Evolutionary conservation across 805 yeast genomes (phyloP).

Genomic region (Ogataea methylovora): DNA sequence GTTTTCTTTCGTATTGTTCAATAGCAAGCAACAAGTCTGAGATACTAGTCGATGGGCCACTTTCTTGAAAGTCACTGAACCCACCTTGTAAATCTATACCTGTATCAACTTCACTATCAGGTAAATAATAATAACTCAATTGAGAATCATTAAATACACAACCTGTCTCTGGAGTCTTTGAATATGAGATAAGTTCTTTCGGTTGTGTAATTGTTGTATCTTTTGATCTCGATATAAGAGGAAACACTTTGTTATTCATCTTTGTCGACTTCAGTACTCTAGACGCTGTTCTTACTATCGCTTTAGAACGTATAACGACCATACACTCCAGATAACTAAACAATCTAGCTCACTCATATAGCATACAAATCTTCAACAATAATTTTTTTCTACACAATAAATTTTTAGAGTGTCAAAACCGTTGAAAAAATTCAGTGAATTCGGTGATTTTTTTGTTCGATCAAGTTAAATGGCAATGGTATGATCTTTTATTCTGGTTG

Average conservation of each 20-base stretch:
- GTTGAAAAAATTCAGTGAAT: too few species aligned
- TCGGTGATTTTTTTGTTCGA: too few species aligned
- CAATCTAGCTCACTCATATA: too few species aligned
- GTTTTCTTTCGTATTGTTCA: slow-evolving; percentile 42
- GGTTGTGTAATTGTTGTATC: slow-evolving; percentile 79
- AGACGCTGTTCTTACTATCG: too few species aligned
- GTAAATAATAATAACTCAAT: slow-evolving; percentile 71
- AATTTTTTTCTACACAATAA: too few species aligned
- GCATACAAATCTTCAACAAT: too few species aligned
- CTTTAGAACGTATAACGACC: background rate
- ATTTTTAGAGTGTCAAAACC: too few species aligned
- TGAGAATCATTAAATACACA: slow-evolving; percentile 44
- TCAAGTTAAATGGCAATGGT: too few species aligned
- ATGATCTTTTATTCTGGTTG: too few species aligned
- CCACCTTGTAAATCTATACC: slow-evolving; percentile 62
- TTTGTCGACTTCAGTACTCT: too few species aligned
- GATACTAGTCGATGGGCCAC: slow-evolving; percentile 54
- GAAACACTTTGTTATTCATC: slow-evolving; percentile 17
- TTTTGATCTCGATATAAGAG: slow-evolving; percentile 42
- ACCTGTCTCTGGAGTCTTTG: slow-evolving; percentile 46
- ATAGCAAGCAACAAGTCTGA: slow-evolving; percentile 52
- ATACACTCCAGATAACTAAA: too few species aligned
- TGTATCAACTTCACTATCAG: slow-evolving; percentile 55
- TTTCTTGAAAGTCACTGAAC: slow-evolving; percentile 45
- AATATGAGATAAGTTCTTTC: slow-evolving; percentile 64